Conservation (phyloP, 305 asterid genomes). For the Vinca major region DNA sequence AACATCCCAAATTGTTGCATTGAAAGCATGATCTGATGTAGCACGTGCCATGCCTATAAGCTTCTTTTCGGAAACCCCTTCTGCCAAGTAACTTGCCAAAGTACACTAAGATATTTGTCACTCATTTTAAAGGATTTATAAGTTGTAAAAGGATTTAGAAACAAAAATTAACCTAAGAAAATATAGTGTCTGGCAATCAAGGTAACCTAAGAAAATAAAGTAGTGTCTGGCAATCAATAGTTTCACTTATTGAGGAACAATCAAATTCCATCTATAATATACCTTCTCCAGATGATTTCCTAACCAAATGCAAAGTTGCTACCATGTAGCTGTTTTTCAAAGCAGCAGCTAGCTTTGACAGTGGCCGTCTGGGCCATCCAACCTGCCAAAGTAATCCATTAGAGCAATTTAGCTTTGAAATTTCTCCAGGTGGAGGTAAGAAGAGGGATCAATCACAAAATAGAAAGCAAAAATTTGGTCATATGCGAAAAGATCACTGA, state of each 20-base stretch:
- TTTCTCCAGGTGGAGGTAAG: neutral
- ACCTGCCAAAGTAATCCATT: conserved; percentile 45
- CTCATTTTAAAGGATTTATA: conserved; percentile 30
- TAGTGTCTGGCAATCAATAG: neutral
- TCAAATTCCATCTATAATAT: conserved; percentile 15
- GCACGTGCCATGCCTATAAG: conserved; percentile 99
- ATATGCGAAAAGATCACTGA: neutral
- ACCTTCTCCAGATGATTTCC: conserved; percentile 64
- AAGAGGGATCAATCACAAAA: neutral
- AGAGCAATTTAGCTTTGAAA: conserved; percentile 1
- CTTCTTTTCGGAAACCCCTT: conserved; percentile 60
- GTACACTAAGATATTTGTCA: conserved; percentile 76
- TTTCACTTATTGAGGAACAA: conserved; percentile 1
- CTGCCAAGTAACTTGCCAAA: conserved; percentile 93
- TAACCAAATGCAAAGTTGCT: conserved; percentile 66
- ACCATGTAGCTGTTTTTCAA: conserved; percentile 90
- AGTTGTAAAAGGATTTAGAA: neutral
- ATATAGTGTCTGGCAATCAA: neutral
- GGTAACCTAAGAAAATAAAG: neutral
- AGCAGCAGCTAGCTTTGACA: conserved; percentile 83
- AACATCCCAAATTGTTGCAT: conserved; percentile 99
- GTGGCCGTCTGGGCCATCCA: conserved; percentile 97
- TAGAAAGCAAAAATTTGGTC: neutral
- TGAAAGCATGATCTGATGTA: conserved; percentile 97
- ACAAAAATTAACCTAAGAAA: neutral